phyloP scores from a whole-genome alignment of 2,329 filamentous ascomycete genomes.

The Onygenales sp. region DNA sequence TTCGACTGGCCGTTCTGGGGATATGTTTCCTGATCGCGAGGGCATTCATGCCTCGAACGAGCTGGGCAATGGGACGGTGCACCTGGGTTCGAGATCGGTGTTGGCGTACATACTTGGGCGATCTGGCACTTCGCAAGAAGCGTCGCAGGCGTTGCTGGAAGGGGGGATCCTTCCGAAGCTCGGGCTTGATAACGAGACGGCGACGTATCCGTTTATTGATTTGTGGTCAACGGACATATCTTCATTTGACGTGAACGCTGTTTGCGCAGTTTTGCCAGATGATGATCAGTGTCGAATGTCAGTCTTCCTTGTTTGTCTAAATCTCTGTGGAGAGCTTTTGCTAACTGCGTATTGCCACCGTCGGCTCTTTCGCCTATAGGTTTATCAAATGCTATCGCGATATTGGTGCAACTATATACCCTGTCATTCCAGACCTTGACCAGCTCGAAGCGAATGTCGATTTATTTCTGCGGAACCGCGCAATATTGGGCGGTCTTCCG shows the following conservation, averaged over 20 bases:
- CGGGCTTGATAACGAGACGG: constrained; percentile 54
- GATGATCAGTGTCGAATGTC: constrained; percentile 48
- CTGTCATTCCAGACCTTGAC: constrained; percentile 48
- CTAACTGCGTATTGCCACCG: neutral
- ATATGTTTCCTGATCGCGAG: constrained; percentile 26
- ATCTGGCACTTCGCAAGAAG: constrained; percentile 35
- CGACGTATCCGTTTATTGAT: constrained; percentile 57
- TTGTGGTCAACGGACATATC: constrained; percentile 55
- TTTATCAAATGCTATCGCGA: constrained; percentile 11
- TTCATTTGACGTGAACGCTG: constrained; percentile 46
- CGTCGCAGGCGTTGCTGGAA: constrained; percentile 45
- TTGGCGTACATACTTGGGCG: constrained; percentile 51
- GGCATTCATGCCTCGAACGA: constrained; percentile 54
- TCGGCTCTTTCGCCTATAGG: constrained; percentile 4
- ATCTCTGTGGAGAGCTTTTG: neutral
- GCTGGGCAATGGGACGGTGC: constrained; percentile 50
- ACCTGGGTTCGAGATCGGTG: constrained; percentile 53
- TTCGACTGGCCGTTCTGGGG: constrained; percentile 1
- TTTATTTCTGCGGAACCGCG: constrained; percentile 44
- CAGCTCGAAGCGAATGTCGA: constrained; percentile 47
- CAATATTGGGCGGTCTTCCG: constrained; percentile 32
- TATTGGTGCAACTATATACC: constrained; percentile 44
- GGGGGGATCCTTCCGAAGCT: constrained; percentile 54
- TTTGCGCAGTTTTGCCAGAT: constrained; percentile 49
- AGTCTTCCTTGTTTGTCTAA: constrained; percentile 13